Evolutionary conservation across 805 yeast species (phyloP).

Genomic region (Wickerhamomyces chaumierensis): DNA sequence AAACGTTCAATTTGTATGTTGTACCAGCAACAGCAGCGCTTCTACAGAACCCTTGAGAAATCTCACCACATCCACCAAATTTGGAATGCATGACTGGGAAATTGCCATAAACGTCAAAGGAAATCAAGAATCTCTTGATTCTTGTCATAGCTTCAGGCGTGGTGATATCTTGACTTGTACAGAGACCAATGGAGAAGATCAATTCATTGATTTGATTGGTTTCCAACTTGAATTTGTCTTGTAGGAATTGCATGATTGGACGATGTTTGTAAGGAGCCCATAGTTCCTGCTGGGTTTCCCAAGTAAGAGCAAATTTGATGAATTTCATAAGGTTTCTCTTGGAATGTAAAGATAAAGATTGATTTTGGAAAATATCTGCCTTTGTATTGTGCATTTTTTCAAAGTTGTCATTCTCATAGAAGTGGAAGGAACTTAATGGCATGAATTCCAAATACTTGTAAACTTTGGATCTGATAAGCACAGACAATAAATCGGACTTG

Average conservation of each 20-base stretch:
- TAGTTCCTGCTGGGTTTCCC: constrained; percentile 45
- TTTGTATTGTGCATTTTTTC: constrained; percentile 79
- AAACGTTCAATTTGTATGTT: constrained; percentile 74
- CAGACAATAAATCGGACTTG: constrained; percentile 71
- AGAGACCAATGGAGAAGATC: constrained; percentile 76
- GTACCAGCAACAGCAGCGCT: constrained; percentile 98
- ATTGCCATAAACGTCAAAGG: constrained; percentile 86
- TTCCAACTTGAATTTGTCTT: constrained; percentile 57
- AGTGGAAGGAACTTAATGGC: constrained; percentile 78
- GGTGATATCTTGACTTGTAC: constrained; percentile 45
- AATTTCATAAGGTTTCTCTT: constrained; percentile 86
- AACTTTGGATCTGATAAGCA: constrained; percentile 76
- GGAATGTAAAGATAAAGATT: constrained; percentile 57
- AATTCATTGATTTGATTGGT: constrained; percentile 72
- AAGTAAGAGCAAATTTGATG: constrained; percentile 72
- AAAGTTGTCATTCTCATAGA: constrained; percentile 86
- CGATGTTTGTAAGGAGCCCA: constrained; percentile 45
- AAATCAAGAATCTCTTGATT: constrained; percentile 71
- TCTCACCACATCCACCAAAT: constrained; percentile 93
- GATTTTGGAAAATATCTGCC: constrained; percentile 89
- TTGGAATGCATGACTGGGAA: constrained; percentile 89
- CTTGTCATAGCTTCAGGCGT: constrained; percentile 71
- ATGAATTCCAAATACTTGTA: constrained; percentile 89
- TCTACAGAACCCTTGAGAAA: constrained; percentile 93
- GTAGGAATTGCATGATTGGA: constrained; percentile 50